Conservation (phyloP, 2,329 filamentous ascomycete genomes). For the Pyrenophora graminea region DNA sequence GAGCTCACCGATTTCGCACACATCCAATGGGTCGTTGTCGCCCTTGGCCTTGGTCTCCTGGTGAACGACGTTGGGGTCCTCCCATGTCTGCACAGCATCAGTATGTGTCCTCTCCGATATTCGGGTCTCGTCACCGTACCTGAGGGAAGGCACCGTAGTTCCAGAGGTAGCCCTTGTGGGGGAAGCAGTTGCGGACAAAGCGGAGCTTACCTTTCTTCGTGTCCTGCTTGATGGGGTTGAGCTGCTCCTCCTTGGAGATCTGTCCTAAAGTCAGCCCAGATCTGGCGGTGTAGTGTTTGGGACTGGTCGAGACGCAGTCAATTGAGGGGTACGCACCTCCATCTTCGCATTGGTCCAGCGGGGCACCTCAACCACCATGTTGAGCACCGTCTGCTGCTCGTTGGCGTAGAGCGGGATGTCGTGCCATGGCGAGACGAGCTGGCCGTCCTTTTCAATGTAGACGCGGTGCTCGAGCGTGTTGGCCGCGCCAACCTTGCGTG, state of each 20-base stretch:
- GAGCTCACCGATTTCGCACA: conserved; percentile 98
- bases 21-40: conserved; percentile 98
- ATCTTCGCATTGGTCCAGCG: conserved; percentile 99
- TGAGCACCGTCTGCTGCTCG: conserved; percentile 89
- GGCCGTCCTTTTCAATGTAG: conserved; percentile 97
- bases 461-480: conserved; percentile 97
- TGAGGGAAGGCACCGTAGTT: conserved; percentile 99
- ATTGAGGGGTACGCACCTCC: conserved; percentile 69
- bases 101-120: conserved; percentile 34
- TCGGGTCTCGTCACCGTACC: conserved; percentile 58
- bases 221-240: conserved; percentile 99
- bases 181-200: conserved; percentile 99
- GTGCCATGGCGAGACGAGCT: conserved; percentile 93
- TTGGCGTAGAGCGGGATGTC: conserved; percentile 98
- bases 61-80: conserved; percentile 94
- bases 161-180: conserved; percentile 99
- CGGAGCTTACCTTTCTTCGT: conserved; percentile 99
- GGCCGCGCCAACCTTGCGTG: conserved; percentile 85
- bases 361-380: conserved; percentile 99
- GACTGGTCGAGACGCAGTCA: conserved; percentile 3
- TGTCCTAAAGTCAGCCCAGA: conserved; percentile 49
- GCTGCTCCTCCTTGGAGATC: conserved; percentile 98
- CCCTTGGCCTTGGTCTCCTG: conserved; percentile 99
- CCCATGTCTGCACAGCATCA: conserved; percentile 77
- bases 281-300: background rate